Conservation (phyloP, 2,329 filamentous ascomycete species). For the Xylariaceae sp. region DNA sequence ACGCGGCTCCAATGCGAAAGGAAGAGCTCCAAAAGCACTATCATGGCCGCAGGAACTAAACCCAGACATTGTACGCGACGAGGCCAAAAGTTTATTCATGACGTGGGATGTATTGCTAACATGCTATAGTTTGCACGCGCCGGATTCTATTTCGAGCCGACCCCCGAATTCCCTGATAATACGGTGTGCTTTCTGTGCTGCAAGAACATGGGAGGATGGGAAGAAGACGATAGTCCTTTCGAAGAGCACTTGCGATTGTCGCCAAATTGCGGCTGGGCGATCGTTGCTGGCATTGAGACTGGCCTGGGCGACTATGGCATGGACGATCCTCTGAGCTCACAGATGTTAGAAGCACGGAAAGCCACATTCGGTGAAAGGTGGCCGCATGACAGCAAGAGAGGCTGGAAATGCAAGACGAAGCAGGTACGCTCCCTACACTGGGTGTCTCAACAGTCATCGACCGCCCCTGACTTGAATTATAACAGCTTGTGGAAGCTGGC, state of each 20-base stretch:
- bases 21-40: slow-evolving; percentile 62
- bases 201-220: slow-evolving; percentile 89
- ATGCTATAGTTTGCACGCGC: slow-evolving; percentile 77
- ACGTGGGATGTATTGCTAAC: slow-evolving; percentile 21
- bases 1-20: slow-evolving; percentile 72
- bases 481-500: slow-evolving; percentile 83
- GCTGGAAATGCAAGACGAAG: slow-evolving; percentile 88
- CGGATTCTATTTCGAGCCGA: slow-evolving; percentile 89
- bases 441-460: neutral
- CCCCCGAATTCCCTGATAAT: slow-evolving; percentile 79
- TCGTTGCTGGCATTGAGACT: slow-evolving; percentile 69
- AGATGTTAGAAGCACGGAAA: slow-evolving; percentile 78
- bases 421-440: slow-evolving; percentile 63
- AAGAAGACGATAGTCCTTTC: slow-evolving; percentile 81
- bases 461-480: slow-evolving; percentile 5
- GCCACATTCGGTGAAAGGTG: slow-evolving; percentile 84
- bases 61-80: slow-evolving; percentile 64
- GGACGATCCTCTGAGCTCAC: slow-evolving; percentile 75
- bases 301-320: slow-evolving; percentile 67
- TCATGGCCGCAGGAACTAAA: slow-evolving; percentile 82
- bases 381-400: slow-evolving; percentile 88
- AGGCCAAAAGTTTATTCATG: neutral
- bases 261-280: slow-evolving; percentile 84
- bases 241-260: slow-evolving; percentile 87
- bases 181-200: slow-evolving; percentile 87